Base-by-base conservation (phyloP, 1,284 basidiomycete species). In the Pholiota adiposa region DNA sequence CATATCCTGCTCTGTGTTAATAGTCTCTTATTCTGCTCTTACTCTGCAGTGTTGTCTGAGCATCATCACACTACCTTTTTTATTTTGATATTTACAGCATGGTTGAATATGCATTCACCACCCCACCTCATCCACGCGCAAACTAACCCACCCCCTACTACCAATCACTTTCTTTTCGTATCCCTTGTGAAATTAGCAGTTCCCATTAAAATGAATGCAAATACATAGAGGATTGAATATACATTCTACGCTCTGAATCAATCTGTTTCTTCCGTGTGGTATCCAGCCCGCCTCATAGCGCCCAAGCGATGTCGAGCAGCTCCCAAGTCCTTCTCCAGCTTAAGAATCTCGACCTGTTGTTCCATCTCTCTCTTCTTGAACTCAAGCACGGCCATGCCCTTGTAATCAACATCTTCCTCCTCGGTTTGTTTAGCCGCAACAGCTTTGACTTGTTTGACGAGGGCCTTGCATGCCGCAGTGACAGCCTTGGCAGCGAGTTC, bases 331-430 rank as follows among this genome's bases (percentile, higher is more conserved):
- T 98, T 98, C 83, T 98, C 97, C 68, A 98, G 78, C 72, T 92
- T 96, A 66, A 99, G 81, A 65, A 99, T 98, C 75, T 97, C 94
- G 48, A 99, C 97, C 78, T 98, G 97, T 74, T 97, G 95, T 78
- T 99, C 97, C 96, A 99, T 98, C 83, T 98, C 96, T 52, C 88
- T 83, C 69, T 88, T 92, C 85, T 99, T 99, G 87, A 98, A 98
- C 77, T 99, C 97, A 73, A 98, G 84, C 49, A 83, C 87, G 3
- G 94, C 92, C 94, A 98, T 96, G 62, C 87, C 87, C 75, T 92
- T 90, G 78, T 96, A 98, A 76, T 98, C 94, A 19, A 92, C 83
- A 16, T 88, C 84, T 64, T 95, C 95, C 56, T 94, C 90, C 67
- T 90, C 85, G 9, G 73, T 77, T 75, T 95, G 90, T 73, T 88